A percentile compares a stretch with the other conserved stretches of the same genome.
Evolutionary conservation across 2,329 filamentous ascomycete genomes (phyloP).

Genomic region (Lasiodiplodia hormozganensis): DNA sequence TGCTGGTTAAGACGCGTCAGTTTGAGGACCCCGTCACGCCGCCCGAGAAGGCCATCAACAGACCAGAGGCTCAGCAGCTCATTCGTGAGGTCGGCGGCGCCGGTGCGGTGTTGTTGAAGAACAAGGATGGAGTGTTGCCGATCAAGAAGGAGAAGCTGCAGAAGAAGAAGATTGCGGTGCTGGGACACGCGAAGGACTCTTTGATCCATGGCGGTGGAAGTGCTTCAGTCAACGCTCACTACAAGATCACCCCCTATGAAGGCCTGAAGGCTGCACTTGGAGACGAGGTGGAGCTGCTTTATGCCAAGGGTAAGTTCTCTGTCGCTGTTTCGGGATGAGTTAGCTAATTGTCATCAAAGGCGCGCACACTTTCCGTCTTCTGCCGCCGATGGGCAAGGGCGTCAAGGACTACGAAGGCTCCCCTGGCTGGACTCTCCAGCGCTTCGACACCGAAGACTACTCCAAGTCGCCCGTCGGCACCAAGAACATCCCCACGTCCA

Average conservation of each 20-base stretch:
- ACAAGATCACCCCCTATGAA: conserved; percentile 69
- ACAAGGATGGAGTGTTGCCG: conserved; percentile 65
- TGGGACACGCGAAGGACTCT: conserved; percentile 72
- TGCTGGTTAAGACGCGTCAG: conserved; percentile 67
- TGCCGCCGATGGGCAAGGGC: conserved; percentile 39
- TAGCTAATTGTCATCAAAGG: conserved; percentile 27
- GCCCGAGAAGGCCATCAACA: conserved; percentile 63
- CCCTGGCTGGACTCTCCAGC: conserved; percentile 42
- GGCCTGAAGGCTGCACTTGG: conserved; percentile 12
- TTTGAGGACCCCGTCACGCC: conserved; percentile 61
- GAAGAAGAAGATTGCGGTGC: conserved; percentile 64
- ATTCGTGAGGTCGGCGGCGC: conserved; percentile 68
- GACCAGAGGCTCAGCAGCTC: conserved; percentile 61
- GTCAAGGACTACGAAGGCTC: conserved; percentile 40
- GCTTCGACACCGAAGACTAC: conserved; percentile 39
- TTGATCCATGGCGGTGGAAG: conserved; percentile 74
- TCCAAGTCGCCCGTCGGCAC: conserved; percentile 35
- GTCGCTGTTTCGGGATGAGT: not conserved
- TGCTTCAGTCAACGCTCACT: conserved; percentile 74
- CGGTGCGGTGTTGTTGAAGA: conserved; percentile 70
- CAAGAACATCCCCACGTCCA: conserved; percentile 40
- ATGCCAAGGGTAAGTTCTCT: conserved; percentile 47
- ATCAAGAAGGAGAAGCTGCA: conserved; percentile 55
- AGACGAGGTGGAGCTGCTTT: conserved; percentile 56
- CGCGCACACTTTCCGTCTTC: conserved; percentile 43